A percentile compares a stretch with the other conserved stretches of the same genome.
phyloP scores from a whole-genome alignment of 345 rosid species.

The Jatropha curcas region DNA sequence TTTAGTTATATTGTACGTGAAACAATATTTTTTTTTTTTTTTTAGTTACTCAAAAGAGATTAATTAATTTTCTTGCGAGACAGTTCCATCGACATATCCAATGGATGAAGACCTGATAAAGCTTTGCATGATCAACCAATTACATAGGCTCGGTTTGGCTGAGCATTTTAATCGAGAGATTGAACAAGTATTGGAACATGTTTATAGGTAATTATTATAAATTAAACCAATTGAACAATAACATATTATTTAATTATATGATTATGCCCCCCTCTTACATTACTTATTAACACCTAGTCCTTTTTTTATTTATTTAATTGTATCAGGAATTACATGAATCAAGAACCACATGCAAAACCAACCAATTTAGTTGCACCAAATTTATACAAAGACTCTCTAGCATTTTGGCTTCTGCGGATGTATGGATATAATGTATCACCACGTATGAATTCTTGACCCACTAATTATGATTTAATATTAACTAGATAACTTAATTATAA shows the following conservation, averaged over 20 bases:
- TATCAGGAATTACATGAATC: conserved; percentile 36
- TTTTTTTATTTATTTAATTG: background rate
- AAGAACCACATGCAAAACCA: conserved; percentile 5
- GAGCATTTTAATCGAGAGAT: conserved; percentile 51
- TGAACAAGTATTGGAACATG: conserved; percentile 38
- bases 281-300: background rate
- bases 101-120: conserved; percentile 52
- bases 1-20: background rate
- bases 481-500: background rate
- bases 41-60: background rate
- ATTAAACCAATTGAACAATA: too few relatives aligned
- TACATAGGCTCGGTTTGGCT: conserved; percentile 50
- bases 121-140: conserved; percentile 48
- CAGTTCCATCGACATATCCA: conserved; percentile 55
- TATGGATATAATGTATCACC: conserved; percentile 53
- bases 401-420: conserved; percentile 56
- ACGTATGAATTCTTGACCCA: conserved; percentile 26
- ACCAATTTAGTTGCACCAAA: conserved; percentile 16
- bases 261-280: too few relatives aligned
- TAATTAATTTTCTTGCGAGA: background rate
- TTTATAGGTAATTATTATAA: conserved; percentile 42
- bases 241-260: too few relatives aligned
- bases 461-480: background rate
- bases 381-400: conserved; percentile 55
- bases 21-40: background rate